A percentile compares a stretch with the other conserved stretches of the same genome.
phyloP scores from a whole-genome alignment of 768 basidiomycete genomes.

The Clitopilus passeckerianus region DNA sequence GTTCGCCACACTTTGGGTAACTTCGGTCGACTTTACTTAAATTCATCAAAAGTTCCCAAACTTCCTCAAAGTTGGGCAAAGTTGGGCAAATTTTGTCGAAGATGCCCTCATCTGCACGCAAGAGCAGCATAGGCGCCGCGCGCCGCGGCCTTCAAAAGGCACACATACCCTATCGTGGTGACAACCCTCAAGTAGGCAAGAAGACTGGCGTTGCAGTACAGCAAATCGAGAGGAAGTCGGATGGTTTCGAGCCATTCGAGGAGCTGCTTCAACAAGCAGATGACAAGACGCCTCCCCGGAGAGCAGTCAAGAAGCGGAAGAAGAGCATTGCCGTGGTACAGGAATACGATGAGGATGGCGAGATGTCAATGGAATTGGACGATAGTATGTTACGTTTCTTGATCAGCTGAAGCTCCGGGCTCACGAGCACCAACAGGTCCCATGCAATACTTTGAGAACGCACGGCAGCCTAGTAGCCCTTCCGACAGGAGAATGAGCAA shows the following conservation, averaged over 20 bases:
- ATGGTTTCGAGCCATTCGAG: slow-evolving; percentile 81
- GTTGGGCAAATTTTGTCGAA: background rate
- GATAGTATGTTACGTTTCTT: slow-evolving; percentile 46
- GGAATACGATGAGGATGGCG: slow-evolving; percentile 45
- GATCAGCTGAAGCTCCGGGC: slow-evolving; percentile 11
- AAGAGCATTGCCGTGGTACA: slow-evolving; percentile 26
- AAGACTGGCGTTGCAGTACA: slow-evolving; percentile 71
- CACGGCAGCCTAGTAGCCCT: slow-evolving; percentile 36
- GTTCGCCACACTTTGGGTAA: slow-evolving; percentile 2
- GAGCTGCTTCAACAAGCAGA: slow-evolving; percentile 68
- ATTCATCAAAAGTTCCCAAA: background rate
- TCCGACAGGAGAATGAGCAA: slow-evolving; percentile 21
- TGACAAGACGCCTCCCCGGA: slow-evolving; percentile 54
- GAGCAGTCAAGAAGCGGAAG: slow-evolving; percentile 48
- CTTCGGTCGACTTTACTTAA: slow-evolving; percentile 1
- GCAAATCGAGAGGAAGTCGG: slow-evolving; percentile 67
- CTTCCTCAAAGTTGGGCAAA: background rate
- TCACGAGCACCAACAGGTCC: slow-evolving; percentile 27
- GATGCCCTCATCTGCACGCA: slow-evolving; percentile 41
- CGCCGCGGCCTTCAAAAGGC: slow-evolving; percentile 59
- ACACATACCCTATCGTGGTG: slow-evolving; percentile 75
- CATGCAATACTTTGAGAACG: slow-evolving; percentile 34
- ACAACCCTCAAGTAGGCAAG: slow-evolving; percentile 74
- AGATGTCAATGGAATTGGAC: slow-evolving; percentile 75
- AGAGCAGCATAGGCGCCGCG: slow-evolving; percentile 38